These are phyloP conservation scores for Hymenoscyphus infarciens DNA, from an alignment of 2,329 filamentous ascomycete genomes.

Conservation along the genomic window DNA sequence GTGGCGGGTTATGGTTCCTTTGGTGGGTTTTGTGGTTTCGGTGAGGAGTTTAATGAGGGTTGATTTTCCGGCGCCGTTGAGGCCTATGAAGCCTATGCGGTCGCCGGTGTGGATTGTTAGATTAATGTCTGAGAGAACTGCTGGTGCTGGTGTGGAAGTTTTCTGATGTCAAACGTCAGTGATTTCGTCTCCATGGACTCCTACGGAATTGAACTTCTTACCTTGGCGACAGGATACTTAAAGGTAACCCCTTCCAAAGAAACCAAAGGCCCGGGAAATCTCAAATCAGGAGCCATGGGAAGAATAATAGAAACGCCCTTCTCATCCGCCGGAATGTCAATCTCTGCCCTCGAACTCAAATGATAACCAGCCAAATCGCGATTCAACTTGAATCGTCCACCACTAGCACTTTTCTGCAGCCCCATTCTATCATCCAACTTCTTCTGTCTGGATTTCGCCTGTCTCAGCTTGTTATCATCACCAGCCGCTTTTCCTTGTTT, in stretches of 20 bases:
- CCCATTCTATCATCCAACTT: slow-evolving; percentile 81
- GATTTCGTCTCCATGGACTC: too few species aligned
- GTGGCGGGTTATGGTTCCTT: slow-evolving; percentile 62
- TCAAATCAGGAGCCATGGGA: slow-evolving; percentile 63
- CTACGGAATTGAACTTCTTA: too few species aligned
- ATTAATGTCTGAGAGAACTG: slow-evolving; percentile 59
- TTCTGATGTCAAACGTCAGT: slow-evolving; percentile 6
- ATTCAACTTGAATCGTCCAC: slow-evolving; percentile 77
- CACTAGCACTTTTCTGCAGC: slow-evolving; percentile 66
- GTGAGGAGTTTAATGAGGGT: slow-evolving; percentile 71
- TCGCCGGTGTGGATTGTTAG: slow-evolving; percentile 71
- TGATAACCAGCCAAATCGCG: slow-evolving; percentile 65
- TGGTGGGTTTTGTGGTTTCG: slow-evolving; percentile 53
- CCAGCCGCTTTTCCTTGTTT: slow-evolving; percentile 72
- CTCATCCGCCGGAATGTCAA: slow-evolving; percentile 66
- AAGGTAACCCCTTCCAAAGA: slow-evolving; percentile 68
- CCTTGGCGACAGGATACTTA: slow-evolving; percentile 49
- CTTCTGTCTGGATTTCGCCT: slow-evolving; percentile 80
- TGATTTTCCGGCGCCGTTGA: slow-evolving; percentile 81
- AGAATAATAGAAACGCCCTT: slow-evolving; percentile 54
- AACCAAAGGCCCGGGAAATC: slow-evolving; percentile 71
- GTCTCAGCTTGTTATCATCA: slow-evolving; percentile 81
- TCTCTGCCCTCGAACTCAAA: slow-evolving; percentile 56
- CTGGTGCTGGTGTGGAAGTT: slow-evolving; percentile 29
- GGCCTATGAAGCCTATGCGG: slow-evolving; percentile 69